Percentiles rank a stretch among this genome's conserved stretches.
Evolutionary conservation across 2,329 filamentous ascomycete genomes (phyloP).

Genomic region (Aureobasidium sp.): DNA sequence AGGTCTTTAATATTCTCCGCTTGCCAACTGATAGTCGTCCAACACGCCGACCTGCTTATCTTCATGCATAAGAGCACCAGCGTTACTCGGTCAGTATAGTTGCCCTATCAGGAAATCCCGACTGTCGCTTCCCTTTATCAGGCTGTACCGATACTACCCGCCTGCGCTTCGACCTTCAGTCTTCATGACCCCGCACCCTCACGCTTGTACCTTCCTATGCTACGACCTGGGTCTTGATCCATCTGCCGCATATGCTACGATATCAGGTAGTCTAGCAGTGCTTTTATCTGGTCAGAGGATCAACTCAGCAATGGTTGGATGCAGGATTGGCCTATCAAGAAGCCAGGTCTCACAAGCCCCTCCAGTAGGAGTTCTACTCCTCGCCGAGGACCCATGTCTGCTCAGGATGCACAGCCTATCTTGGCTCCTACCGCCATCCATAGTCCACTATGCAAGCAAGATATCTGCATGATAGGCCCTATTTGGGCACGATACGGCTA

Average conservation of each 20-base stretch:
- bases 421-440: neutral
- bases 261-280: neutral
- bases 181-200: neutral
- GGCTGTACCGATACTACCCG: neutral
- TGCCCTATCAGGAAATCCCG: neutral
- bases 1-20: neutral
- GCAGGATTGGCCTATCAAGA: neutral
- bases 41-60: neutral
- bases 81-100: neutral
- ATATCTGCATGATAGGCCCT: neutral
- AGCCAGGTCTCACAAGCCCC: neutral
- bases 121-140: neutral
- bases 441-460: neutral
- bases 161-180: neutral
- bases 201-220: neutral
- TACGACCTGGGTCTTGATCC: neutral
- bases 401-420: neutral
- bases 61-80: neutral
- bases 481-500: neutral
- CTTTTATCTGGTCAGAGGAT: neutral
- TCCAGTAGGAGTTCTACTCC: neutral
- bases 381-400: too few relatives aligned
- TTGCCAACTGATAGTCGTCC: neutral
- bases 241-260: neutral
- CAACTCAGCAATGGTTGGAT: neutral